Evolutionary conservation across 116 monocot genomes (phyloP).

Genomic region (Iris pallida): DNA sequence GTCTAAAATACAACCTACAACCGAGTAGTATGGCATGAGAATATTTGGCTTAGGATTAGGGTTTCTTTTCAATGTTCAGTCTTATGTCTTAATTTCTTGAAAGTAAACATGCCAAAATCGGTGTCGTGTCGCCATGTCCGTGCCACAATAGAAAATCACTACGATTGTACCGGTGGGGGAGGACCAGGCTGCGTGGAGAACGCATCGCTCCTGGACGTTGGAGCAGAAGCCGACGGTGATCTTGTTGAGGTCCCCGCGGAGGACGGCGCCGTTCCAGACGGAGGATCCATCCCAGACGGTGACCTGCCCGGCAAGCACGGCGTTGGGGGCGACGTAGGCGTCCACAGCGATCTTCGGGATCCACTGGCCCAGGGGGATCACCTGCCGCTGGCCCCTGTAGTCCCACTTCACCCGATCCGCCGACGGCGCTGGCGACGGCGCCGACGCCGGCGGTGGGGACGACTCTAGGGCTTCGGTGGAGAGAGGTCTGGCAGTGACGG

Average conservation of each 20-base stretch:
- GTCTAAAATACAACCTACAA: too few relatives aligned
- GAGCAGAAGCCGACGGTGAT: constrained; percentile 81
- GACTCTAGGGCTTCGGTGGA: neutral
- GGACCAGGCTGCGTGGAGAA: constrained; percentile 84
- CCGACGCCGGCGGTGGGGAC: neutral
- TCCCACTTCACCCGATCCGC: constrained; percentile 78
- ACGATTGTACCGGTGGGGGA: constrained; percentile 53
- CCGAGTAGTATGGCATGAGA: neutral
- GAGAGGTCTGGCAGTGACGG: too few relatives aligned
- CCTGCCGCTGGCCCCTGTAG: constrained; percentile 75
- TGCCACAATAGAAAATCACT: neutral
- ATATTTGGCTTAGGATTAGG: too few relatives aligned
- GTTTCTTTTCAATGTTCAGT: neutral
- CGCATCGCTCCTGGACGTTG: constrained; percentile 83
- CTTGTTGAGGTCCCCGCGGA: constrained; percentile 85
- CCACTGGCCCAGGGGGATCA: constrained; percentile 91
- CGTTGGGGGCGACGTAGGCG: constrained; percentile 94
- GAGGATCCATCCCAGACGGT: constrained; percentile 70
- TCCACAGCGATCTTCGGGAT: constrained; percentile 87
- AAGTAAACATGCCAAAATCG: neutral
- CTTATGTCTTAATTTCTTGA: neutral
- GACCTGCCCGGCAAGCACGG: constrained; percentile 89
- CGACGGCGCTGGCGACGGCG: constrained; percentile 7
- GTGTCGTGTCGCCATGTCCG: neutral
- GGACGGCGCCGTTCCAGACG: constrained; percentile 70